Evolutionary conservation across 108 stramenopile genomes (phyloP), one percentile per base, ranked within the genome.

Genomic region (Nitzschia inconspicua): DNA sequence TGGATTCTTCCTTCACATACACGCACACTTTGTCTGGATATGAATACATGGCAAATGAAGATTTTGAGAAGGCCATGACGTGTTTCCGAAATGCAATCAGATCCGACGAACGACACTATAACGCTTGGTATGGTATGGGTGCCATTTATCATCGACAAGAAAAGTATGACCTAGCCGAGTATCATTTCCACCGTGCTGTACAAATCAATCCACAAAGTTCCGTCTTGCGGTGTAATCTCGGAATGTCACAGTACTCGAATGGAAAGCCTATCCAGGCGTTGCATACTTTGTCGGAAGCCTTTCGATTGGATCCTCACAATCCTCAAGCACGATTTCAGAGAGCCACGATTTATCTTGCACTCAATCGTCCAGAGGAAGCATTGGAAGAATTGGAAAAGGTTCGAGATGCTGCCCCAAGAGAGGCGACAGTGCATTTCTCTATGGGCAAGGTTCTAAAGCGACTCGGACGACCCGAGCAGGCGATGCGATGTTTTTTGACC

Each of bases 111-210:
- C 74, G 85, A 14, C 94, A 91, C 63, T 95, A 88, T 76, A 91
- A 91, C 71, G 90, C 91, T 13, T 94, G 95, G 94, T 96, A 96
- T 72, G 97, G 95, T 7, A 65, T 98, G n/a, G 97, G 97, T 6
- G 86, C 93, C 2, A 96, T 98, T 50, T 97, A 96, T 71, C 95
- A 91, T 76, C 76, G 96, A 24, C 97, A 98, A 65, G 97, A 98
- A 58, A 94, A 95, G 77, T 95, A 79, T 61, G 95, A 94, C 49
- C 76, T 96, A 40, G 96, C 97, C 1, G 97, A 96, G 53, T 96
- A 92, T 63, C 96, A 98, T 57, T 98, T 97, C 68, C 80, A 88
- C 28, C 68, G 88, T 0, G 97, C 97, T 2, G 72, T 94, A 13
- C 41, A 60, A 39, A 89, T 97, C 55, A 95, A 98, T 72, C 90